phyloP scores from a whole-genome alignment of 805 yeast species.

The Danielozyma ontarioensis region DNA sequence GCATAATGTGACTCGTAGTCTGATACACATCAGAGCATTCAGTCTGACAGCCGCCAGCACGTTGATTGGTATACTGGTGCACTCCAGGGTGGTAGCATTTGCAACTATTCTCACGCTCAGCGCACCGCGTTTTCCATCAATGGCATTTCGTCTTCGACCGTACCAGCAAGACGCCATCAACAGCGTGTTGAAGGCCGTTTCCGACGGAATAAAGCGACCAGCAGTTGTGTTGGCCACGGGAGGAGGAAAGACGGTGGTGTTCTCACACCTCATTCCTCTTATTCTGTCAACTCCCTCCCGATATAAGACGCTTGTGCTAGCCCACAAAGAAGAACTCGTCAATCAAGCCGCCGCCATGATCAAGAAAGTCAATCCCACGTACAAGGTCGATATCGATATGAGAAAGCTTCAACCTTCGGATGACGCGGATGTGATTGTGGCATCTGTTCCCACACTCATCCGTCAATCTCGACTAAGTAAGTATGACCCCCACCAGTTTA shows the following conservation, averaged over 20 bases:
- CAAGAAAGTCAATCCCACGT: conserved; percentile 41
- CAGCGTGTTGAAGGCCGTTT: conserved; percentile 45
- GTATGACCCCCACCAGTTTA: conserved; percentile 56
- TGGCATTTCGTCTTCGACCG: conserved; percentile 19
- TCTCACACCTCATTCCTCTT: conserved; percentile 52
- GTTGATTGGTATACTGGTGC: too few species aligned
- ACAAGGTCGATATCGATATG: conserved; percentile 65
- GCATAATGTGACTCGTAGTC: too few species aligned
- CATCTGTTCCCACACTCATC: conserved; percentile 65
- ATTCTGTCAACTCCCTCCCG: conserved; percentile 19
- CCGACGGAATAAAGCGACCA: conserved; percentile 45
- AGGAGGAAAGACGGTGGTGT: conserved; percentile 87
- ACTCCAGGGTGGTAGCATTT: too few species aligned
- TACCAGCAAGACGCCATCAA: conserved; percentile 74
- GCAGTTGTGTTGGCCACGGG: conserved; percentile 92
- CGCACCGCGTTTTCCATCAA: too few species aligned
- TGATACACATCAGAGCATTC: too few species aligned
- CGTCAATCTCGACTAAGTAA: conserved; percentile 41
- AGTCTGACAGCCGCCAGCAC: too few species aligned
- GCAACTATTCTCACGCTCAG: too few species aligned
- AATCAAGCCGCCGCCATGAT: conserved; percentile 60
- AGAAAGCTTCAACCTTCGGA: conserved; percentile 41
- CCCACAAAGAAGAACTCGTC: conserved; percentile 77
- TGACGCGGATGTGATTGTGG: conserved; percentile 63
- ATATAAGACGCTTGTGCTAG: conserved; percentile 54